Percentiles rank a stretch among this genome's conserved stretches.
Evolutionary conservation across 805 yeast species (phyloP).

Genomic region (Saccharomycopsis sp.): DNA sequence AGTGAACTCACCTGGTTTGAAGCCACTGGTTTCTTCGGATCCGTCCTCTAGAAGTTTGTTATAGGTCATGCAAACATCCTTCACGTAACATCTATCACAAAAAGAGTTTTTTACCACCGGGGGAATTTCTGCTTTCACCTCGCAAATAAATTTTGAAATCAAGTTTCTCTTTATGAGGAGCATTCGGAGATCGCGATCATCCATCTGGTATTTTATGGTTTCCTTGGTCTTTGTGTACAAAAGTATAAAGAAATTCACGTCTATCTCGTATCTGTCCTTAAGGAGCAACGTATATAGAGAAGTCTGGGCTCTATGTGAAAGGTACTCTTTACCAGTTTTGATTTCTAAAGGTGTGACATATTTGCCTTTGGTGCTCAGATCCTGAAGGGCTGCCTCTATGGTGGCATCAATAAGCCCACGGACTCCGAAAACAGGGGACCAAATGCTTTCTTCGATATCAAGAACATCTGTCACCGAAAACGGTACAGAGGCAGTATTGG

Average conservation of each 20-base stretch:
- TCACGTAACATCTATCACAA: constrained; percentile 57
- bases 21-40: constrained; percentile 45
- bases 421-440: constrained; percentile 88
- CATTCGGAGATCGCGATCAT: constrained; percentile 52
- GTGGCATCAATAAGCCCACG: constrained; percentile 90
- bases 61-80: constrained; percentile 56
- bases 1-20: constrained; percentile 41
- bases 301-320: constrained; percentile 81
- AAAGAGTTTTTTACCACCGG: constrained; percentile 42
- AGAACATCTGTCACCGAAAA: constrained; percentile 57
- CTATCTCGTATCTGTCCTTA: constrained; percentile 71
- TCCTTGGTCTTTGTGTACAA: constrained; percentile 64
- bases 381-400: constrained; percentile 48
- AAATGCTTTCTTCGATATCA: constrained; percentile 84
- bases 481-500: constrained; percentile 27
- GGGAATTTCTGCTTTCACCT: constrained; percentile 47
- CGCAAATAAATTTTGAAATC: constrained; percentile 52
- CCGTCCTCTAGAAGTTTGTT: constrained; percentile 59
- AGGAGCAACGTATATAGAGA: constrained; percentile 72
- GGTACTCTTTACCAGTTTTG: constrained; percentile 69
- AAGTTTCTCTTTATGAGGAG: constrained; percentile 68
- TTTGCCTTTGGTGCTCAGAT: constrained; percentile 31
- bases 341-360: constrained; percentile 77
- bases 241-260: constrained; percentile 56
- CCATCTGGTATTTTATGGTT: constrained; percentile 48